Evolutionary conservation across 2,329 filamentous ascomycete species (phyloP).

Genomic region (Bipolaris sorokiniana): DNA sequence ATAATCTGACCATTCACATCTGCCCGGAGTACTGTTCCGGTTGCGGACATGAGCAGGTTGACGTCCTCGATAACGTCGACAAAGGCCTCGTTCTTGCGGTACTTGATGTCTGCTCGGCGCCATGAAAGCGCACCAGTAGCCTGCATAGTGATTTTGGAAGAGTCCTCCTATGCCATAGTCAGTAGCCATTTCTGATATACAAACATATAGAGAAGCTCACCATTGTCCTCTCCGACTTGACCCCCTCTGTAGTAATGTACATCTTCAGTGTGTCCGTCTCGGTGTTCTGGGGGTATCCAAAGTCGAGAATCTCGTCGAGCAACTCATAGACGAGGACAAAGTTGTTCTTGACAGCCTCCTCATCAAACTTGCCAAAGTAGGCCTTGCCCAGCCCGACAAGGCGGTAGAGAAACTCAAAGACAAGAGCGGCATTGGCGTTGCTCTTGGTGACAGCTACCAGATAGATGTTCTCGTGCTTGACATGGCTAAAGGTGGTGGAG

Average conservation of each 20-base stretch:
- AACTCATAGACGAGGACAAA: conserved; percentile 98
- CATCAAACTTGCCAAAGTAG: conserved; percentile 99
- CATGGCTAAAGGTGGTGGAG: conserved; percentile 98
- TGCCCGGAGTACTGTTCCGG: conserved; percentile 89
- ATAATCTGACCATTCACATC: conserved; percentile 98
- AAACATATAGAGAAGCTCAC: conserved; percentile 26
- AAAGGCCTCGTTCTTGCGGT: conserved; percentile 99
- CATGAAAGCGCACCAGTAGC: conserved; percentile 96
- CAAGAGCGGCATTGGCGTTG: conserved; percentile 96
- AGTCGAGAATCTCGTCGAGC: conserved; percentile 97
- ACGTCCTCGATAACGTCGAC: conserved; percentile 99
- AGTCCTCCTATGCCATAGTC: conserved; percentile 68
- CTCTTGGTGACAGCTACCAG: conserved; percentile 97
- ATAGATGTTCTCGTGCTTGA: conserved; percentile 99
- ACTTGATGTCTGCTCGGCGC: conserved; percentile 96
- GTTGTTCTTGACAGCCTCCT: conserved; percentile 99
- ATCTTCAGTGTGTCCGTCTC: conserved; percentile 99
- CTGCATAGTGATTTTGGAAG: conserved; percentile 98
- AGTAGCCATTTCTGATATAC: conserved; percentile 16
- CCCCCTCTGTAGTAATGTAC: conserved; percentile 99
- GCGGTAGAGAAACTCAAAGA: conserved; percentile 97
- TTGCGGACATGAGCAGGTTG: conserved; percentile 98
- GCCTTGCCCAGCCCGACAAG: conserved; percentile 88
- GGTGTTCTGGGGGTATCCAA: conserved; percentile 98
- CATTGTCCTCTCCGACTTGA: conserved; percentile 84